Percentiles rank a stretch among this genome's conserved stretches.
Evolutionary conservation across 2,329 filamentous ascomycete genomes (phyloP).

Genomic region (Claviceps sp.): DNA sequence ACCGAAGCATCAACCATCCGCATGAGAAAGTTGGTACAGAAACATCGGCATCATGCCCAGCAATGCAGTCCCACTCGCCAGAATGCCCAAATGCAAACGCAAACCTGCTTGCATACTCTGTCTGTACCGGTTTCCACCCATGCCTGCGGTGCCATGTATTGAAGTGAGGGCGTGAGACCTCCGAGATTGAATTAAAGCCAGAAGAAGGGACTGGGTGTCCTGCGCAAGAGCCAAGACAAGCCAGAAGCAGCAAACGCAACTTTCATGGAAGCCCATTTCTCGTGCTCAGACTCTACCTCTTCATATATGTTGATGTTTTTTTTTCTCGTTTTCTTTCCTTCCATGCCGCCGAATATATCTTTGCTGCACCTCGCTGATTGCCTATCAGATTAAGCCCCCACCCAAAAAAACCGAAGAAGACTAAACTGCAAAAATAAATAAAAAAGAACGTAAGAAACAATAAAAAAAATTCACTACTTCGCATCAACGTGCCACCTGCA

Average conservation of each 20-base stretch:
- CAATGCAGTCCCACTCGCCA: slow-evolving; percentile 3
- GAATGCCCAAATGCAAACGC: neutral
- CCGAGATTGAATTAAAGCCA: no score
- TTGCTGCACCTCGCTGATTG: neutral
- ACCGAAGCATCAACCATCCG: neutral
- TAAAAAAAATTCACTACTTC: neutral
- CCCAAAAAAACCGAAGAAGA: neutral
- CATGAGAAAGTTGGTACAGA: neutral
- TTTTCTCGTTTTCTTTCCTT: neutral
- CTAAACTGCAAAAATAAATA: neutral
- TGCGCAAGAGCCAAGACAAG: no score
- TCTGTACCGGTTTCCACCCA: neutral
- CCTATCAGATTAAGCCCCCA: neutral
- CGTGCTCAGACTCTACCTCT: neutral
- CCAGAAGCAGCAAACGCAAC: no score
- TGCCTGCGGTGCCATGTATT: neutral
- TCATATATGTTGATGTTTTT: neutral
- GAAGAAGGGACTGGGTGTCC: no score
- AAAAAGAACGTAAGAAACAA: neutral
- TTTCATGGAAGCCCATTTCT: no score
- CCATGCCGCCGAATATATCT: neutral
- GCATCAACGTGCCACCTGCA: slow-evolving; percentile 2
- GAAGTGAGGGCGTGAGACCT: no score
- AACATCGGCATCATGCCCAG: neutral
- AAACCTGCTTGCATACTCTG: neutral